These are phyloP conservation scores for Pseudogymnoascus sp. DNA, from an alignment of 2,329 filamentous ascomycete species.

Conservation along the genomic window DNA sequence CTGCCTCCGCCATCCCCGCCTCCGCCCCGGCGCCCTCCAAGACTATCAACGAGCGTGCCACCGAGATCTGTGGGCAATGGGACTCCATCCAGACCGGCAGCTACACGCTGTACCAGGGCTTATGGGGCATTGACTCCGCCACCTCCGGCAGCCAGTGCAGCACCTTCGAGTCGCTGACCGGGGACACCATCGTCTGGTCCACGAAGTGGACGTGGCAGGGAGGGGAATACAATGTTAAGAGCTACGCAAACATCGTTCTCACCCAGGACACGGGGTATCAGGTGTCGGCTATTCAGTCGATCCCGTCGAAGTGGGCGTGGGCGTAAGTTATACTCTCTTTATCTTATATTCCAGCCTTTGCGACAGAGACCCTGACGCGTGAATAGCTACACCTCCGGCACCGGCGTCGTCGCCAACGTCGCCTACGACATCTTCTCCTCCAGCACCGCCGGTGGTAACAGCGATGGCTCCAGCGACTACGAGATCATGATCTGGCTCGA, in stretches of 20 bases:
- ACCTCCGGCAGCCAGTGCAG: conserved; percentile 39
- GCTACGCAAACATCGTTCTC: conserved; percentile 22
- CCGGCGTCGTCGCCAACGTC: conserved; percentile 46
- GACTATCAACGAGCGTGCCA: conserved; percentile 29
- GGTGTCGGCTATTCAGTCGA: conserved; percentile 30
- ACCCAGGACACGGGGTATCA: conserved; percentile 26
- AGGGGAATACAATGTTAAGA: conserved; percentile 20
- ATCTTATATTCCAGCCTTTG: neutral
- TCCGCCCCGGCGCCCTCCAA: conserved; percentile 14
- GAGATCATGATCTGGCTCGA: conserved; percentile 61
- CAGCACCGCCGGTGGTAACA: conserved; percentile 27
- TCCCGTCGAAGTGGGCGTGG: conserved; percentile 34
- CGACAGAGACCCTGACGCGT: neutral
- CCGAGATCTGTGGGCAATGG: conserved; percentile 21
- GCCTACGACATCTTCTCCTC: conserved; percentile 55
- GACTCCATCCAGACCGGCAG: conserved; percentile 21
- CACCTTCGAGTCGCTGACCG: conserved; percentile 31
- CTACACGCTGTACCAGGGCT: conserved; percentile 33
- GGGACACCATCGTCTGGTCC: conserved; percentile 34
- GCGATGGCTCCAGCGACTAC: conserved; percentile 41
- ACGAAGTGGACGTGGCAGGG: conserved; percentile 36
- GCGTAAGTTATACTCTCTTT: conserved; percentile 22
- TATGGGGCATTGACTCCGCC: conserved; percentile 35
- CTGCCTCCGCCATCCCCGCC: neutral
- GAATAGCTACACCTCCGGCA: conserved; percentile 39